A percentile compares a stretch with the other conserved stretches of the same genome.
Conservation (phyloP, 176 grass and related monocot genomes). For the Lolium perenne region DNA sequence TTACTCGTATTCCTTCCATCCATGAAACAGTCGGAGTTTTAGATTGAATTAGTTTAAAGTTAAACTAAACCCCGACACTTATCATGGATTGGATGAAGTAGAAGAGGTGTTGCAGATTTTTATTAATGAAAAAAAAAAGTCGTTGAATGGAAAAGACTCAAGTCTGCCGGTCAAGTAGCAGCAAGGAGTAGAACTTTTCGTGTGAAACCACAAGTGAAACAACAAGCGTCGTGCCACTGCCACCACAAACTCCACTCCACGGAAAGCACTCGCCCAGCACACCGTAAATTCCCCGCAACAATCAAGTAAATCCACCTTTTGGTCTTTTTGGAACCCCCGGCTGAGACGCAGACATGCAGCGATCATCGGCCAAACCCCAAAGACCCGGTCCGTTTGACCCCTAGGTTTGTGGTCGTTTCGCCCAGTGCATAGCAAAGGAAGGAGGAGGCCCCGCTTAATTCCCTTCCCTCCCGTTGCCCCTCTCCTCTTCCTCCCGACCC, state of each 20-base stretch:
- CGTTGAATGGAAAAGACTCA: too few relatives aligned
- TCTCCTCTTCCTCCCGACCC: not conserved
- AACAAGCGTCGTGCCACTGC: too few relatives aligned
- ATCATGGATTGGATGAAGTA: too few relatives aligned
- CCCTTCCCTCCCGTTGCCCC: not conserved
- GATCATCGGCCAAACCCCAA: not conserved
- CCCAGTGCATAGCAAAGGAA: not conserved
- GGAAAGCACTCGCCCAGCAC: not conserved
- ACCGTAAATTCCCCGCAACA: slow-evolving; percentile 20
- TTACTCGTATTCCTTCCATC: too few relatives aligned
- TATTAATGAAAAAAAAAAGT: too few relatives aligned
- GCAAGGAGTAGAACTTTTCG: too few relatives aligned
- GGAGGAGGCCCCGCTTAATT: not conserved
- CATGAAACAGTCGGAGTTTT: too few relatives aligned
- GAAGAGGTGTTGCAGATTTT: too few relatives aligned
- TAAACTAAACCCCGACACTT: too few relatives aligned
- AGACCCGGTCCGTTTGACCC: slow-evolving; percentile 39
- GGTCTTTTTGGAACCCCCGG: not conserved
- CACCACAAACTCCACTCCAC: not conserved
- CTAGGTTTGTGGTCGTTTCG: slow-evolving; percentile 4
- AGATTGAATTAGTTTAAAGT: too few relatives aligned
- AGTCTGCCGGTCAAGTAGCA: too few relatives aligned
- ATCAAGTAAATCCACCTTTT: not conserved
- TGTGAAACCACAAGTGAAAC: too few relatives aligned
- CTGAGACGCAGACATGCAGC: not conserved